Evolutionary conservation across 768 basidiomycete species (phyloP), one percentile per base, ranked within the genome.

Genomic region (Lepiota subincarnata): DNA sequence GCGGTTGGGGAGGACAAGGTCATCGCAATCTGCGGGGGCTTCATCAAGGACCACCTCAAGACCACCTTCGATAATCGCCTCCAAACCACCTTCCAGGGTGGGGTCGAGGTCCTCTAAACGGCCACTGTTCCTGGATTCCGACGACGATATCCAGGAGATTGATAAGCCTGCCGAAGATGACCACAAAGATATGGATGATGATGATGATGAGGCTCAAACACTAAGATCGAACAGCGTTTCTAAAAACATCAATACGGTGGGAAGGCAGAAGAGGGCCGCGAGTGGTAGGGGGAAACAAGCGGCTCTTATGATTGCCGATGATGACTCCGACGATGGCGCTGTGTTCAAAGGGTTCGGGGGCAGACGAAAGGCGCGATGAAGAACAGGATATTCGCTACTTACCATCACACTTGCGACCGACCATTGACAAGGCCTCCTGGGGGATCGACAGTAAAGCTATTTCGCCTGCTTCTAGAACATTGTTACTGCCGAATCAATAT

Each of bases 251-350:
- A 46, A 24, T 13, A 59, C 45, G 31, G 53, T 50, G 8, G 58
- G 63, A 12, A 59, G 59, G 34, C 54, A 57, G 37, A 65, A 67
- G n/a, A 57, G 60, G 48, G 51, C 62, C 10, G 57, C 63, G 10
- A 69, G 57, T 46, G 47, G 55, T 44, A 72, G 67, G 41, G n/a
- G 22, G 65, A 72, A 65, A 43, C 56, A 64, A 13, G 62, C 65
- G 1, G 69, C 73, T 28, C 66, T 76, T 10, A 66, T 82, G 34
- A 68, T 75, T 3, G 31, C 31, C 31, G 82, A 83, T 52, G 85
- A 87, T 60, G 86, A 86, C 64, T 86, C 84, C 8, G 87, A 88
- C 60, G 83, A 88, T 53, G 86, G 76, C 5, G 78, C 76, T 24
- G 79, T 81, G n/a, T 89, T 89, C 70, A 80, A 78, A 58, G 86